These are phyloP conservation scores for Parachlorella kessleri DNA, from an alignment of 139 green algal species.

Conservation along the genomic window DNA sequence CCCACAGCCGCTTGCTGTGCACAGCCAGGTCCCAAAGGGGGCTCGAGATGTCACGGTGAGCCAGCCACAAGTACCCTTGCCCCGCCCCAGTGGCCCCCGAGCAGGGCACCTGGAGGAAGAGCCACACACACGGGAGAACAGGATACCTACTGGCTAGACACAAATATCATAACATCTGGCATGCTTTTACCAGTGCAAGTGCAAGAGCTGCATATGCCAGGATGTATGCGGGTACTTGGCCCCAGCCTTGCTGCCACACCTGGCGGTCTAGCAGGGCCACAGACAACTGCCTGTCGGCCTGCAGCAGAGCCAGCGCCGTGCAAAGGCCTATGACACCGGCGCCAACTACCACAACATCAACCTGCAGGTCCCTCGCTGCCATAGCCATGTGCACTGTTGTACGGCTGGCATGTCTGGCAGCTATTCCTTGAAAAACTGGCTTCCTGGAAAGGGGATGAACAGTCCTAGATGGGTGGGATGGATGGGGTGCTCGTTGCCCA, in stretches of 20 bases:
- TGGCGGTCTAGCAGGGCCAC: constrained; percentile 26
- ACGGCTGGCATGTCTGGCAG: background rate
- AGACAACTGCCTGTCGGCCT: background rate
- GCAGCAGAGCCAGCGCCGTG: constrained; percentile 20
- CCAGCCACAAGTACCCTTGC: constrained; percentile 80
- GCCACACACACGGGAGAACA: too few relatives aligned
- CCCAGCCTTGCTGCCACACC: too few relatives aligned
- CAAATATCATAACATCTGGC: too few relatives aligned
- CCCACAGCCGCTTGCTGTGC: constrained; percentile 58
- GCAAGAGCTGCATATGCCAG: too few relatives aligned
- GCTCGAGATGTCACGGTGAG: constrained; percentile 47
- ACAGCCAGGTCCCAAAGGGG: constrained; percentile 53
- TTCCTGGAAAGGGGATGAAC: background rate
- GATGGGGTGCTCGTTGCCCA: background rate
- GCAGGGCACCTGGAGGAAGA: constrained; percentile 11
- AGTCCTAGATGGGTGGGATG: background rate
- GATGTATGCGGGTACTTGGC: too few relatives aligned
- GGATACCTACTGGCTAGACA: too few relatives aligned
- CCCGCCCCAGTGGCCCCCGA: constrained; percentile 41
- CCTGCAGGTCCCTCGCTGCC: background rate
- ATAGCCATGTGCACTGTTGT: background rate
- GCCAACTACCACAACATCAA: constrained; percentile 34
- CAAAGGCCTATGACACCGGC: constrained; percentile 39
- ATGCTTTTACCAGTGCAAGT: too few relatives aligned
- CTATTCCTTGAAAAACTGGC: background rate